Conservation (phyloP, 148 eudicot genomes). For the Amaranthus cruentus region DNA sequence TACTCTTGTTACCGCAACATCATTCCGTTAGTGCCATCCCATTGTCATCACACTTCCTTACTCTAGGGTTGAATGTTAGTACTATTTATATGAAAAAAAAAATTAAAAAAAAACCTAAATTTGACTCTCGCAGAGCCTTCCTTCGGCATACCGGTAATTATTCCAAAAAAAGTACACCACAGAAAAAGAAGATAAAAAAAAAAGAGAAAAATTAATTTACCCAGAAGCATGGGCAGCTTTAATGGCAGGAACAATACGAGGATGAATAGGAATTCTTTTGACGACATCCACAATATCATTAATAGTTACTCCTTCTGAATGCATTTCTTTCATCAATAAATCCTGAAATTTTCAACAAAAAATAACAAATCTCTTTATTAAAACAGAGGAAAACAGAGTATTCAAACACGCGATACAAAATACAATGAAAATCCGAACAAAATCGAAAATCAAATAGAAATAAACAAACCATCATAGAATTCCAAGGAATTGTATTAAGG, state of each 20-base stretch:
- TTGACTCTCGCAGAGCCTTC: too few species aligned
- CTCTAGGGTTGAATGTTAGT: too few species aligned
- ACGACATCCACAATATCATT: conserved; percentile 52
- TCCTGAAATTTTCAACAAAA: conserved; percentile 36
- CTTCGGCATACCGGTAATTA: too few species aligned
- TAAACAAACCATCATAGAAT: conserved; percentile 57
- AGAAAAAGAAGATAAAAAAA: neutral
- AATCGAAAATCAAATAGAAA: neutral
- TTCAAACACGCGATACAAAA: too few species aligned
- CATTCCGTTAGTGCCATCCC: too few species aligned
- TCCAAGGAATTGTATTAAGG: conserved; percentile 76
- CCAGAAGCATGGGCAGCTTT: conserved; percentile 72
- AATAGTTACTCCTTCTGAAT: conserved; percentile 54
- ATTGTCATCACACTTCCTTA: too few species aligned
- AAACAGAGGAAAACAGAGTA: neutral
- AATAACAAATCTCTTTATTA: neutral
- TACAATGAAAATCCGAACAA: too few species aligned
- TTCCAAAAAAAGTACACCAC: neutral
- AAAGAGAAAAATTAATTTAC: conserved; percentile 23
- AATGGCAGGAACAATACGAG: conserved; percentile 58
- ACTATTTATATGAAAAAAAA: neutral
- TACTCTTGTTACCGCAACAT: too few species aligned
- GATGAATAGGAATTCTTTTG: conserved; percentile 56
- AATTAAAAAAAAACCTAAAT: neutral
- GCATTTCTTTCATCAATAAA: conserved; percentile 74